phyloP scores from a whole-genome alignment of 2,329 filamentous ascomycete species.

The Lachnellula hyalina region DNA sequence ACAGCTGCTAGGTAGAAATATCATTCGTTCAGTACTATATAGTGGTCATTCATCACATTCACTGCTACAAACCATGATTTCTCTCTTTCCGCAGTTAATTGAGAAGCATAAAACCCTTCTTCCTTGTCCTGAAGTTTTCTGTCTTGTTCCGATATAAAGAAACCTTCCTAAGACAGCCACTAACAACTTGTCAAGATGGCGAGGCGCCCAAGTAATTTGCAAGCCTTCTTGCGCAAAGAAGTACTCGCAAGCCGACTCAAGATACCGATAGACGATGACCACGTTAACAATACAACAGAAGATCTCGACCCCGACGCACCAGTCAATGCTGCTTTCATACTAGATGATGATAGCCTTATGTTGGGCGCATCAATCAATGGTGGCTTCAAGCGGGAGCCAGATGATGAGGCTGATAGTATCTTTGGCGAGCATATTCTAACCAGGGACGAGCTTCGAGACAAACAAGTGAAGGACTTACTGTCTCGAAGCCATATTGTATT shows the following conservation, averaged over 20 bases:
- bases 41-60: no score
- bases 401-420: background rate
- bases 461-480: background rate
- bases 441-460: conserved; percentile 1
- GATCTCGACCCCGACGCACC: background rate
- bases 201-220: background rate
- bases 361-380: background rate
- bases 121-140: background rate
- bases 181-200: background rate
- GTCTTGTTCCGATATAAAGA: background rate
- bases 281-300: background rate
- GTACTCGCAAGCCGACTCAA: conserved; percentile 6
- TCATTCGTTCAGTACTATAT: no score
- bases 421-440: conserved; percentile 2
- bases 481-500: background rate
- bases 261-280: background rate
- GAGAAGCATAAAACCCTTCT: background rate
- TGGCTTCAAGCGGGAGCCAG: background rate
- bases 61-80: background rate
- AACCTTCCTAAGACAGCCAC: background rate
- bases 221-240: conserved; percentile 9
- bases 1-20: no score
- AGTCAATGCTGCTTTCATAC: background rate
- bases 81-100: background rate
- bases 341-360: background rate